Evolutionary conservation across 2,329 filamentous ascomycete species (phyloP).

Genomic region (Colletotrichum karsti): DNA sequence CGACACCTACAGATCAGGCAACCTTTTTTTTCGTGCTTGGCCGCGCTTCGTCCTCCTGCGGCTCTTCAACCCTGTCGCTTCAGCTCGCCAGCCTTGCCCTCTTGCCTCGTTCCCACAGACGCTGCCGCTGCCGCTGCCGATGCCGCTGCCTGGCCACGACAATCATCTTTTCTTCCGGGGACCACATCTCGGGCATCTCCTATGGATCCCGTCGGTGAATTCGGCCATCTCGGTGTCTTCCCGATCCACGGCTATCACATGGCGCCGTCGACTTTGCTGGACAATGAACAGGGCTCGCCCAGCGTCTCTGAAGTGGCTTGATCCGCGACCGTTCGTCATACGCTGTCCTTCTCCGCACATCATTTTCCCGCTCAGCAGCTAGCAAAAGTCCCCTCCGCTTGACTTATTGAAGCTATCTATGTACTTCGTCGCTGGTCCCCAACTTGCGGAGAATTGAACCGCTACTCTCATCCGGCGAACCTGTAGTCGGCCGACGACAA

Average conservation of each 20-base stretch:
- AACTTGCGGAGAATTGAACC: not conserved
- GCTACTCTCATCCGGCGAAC: not conserved
- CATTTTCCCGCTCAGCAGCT: conserved; percentile 21
- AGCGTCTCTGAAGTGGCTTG: not conserved
- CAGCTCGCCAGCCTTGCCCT: not conserved
- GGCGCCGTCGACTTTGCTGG: conserved; percentile 9
- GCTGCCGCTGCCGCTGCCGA: not conserved
- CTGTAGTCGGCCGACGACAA: not conserved
- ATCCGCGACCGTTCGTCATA: not conserved
- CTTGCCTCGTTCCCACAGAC: not conserved
- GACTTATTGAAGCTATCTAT: not conserved
- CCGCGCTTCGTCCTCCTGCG: conserved; percentile 28
- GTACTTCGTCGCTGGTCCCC: not conserved
- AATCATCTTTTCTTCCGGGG: not conserved
- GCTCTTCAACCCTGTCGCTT: conserved; percentile 9
- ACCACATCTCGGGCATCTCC: not conserved
- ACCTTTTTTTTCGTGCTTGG: not conserved
- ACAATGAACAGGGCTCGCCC: conserved; percentile 3
- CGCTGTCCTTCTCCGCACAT: not conserved
- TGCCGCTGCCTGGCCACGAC: not conserved
- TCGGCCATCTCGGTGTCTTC: conserved; percentile 2
- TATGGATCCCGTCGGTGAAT: not conserved
- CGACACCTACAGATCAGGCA: conserved; percentile 4
- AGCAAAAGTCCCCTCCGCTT: conserved; percentile 3
- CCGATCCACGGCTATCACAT: conserved; percentile 15